A percentile compares a stretch with the other conserved stretches of the same genome.
phyloP scores from a whole-genome alignment of 345 rosid genomes.

The Microcos paniculata region DNA sequence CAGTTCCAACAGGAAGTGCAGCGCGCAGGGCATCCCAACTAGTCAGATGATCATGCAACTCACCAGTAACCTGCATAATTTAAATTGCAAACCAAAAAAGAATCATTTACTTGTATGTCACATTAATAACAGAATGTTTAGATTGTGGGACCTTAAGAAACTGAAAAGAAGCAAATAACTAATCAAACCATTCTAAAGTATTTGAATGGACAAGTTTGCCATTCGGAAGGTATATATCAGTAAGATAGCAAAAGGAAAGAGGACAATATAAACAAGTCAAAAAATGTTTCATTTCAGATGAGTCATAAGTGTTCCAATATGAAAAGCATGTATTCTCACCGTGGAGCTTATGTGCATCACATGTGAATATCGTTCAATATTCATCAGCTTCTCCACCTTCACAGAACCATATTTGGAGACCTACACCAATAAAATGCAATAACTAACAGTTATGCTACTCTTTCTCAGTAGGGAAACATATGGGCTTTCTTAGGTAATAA shows the following conservation, averaged over 20 bases:
- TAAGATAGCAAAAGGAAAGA: neutral
- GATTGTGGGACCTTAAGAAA: neutral
- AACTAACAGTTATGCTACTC: neutral
- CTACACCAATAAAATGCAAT: conserved; percentile 28
- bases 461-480: neutral
- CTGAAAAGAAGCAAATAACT: conserved; percentile 2
- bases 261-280: neutral
- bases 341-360: conserved; percentile 99
- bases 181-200: neutral
- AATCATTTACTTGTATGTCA: neutral
- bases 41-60: conserved; percentile 60
- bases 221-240: neutral
- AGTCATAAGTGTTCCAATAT: neutral
- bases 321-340: conserved; percentile 40
- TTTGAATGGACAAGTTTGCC: neutral
- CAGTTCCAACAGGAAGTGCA: conserved; percentile 90
- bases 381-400: conserved; percentile 86
- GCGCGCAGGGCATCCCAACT: conserved; percentile 83
- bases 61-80: conserved; percentile 71
- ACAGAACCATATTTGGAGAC: conserved; percentile 83
- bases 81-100: neutral
- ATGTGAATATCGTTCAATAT: conserved; percentile 83
- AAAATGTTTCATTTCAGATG: neutral
- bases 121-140: neutral
- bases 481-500: neutral